Conservation (phyloP, 2,329 filamentous ascomycete species). For the Pestalotiopsis sp. region DNA sequence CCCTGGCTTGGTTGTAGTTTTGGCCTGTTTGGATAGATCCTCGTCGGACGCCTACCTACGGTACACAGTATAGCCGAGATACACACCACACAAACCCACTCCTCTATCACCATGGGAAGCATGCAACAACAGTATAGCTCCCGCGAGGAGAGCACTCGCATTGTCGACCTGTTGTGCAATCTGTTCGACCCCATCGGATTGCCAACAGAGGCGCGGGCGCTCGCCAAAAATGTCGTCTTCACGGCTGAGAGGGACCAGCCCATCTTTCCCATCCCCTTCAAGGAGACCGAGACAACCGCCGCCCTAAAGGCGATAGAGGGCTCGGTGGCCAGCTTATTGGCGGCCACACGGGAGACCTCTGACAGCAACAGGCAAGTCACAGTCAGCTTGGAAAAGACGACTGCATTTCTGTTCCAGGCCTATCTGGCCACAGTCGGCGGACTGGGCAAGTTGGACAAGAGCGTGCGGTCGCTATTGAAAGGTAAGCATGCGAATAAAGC, state of each 20-base stretch:
- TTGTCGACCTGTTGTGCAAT: neutral
- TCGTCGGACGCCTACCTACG: neutral
- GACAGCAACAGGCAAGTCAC: constrained; percentile 41
- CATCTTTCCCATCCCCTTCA: constrained; percentile 42
- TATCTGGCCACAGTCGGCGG: constrained; percentile 59
- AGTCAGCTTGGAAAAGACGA: constrained; percentile 54
- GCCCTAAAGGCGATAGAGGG: constrained; percentile 64
- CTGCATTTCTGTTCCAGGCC: constrained; percentile 59
- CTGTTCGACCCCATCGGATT: constrained; percentile 24
- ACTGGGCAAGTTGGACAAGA: constrained; percentile 48
- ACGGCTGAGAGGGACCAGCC: constrained; percentile 31
- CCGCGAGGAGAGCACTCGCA: constrained; percentile 2
- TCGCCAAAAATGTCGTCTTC: constrained; percentile 33
- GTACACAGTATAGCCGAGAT: neutral
- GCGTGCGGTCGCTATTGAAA: constrained; percentile 44
- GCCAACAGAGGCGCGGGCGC: constrained; percentile 31
- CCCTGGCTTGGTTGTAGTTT: neutral
- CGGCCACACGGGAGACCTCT: constrained; percentile 52
- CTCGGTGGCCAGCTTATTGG: constrained; percentile 59
- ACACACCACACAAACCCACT: neutral
- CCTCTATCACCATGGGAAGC: neutral
- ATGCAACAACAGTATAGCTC: constrained; percentile 1
- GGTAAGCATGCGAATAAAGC: constrained; percentile 20
- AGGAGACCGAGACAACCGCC: constrained; percentile 40
- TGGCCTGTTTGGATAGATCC: neutral